A percentile compares a stretch with the other conserved stretches of the same genome.
These are phyloP conservation scores for Sporothrix humicola DNA, from an alignment of 2,329 filamentous ascomycete species.

Conservation along the genomic window DNA sequence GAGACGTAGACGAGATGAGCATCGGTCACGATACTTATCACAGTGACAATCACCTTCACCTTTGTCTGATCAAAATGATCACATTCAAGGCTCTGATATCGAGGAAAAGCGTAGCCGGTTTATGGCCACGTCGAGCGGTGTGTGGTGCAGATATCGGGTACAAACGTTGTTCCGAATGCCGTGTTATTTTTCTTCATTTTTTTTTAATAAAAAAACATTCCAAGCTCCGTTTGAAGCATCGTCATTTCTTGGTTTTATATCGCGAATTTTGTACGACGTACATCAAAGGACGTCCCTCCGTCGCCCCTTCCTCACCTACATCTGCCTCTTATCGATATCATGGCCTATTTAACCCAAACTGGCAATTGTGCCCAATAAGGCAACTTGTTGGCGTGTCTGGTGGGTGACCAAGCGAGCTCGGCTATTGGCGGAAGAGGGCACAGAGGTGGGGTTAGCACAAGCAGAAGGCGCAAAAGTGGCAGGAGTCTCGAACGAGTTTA, in stretches of 20 bases:
- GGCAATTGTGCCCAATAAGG: conserved; percentile 33
- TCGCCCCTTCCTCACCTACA: not conserved
- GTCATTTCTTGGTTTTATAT: not conserved
- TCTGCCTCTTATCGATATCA: not conserved
- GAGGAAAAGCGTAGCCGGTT: not conserved
- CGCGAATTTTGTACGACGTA: not conserved
- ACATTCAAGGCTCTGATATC: not conserved
- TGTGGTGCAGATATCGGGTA: too few relatives aligned
- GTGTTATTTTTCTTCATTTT: too few relatives aligned
- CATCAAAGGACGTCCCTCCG: not conserved
- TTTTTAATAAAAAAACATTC: not conserved
- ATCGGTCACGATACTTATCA: not conserved
- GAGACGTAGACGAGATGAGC: not conserved
- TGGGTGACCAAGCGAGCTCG: not conserved
- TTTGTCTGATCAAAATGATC: not conserved
- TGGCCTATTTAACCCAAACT: conserved; percentile 23
- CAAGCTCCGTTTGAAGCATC: not conserved
- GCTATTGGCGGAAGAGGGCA: conserved; percentile 16
- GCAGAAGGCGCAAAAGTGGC: not conserved
- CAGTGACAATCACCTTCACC: not conserved
- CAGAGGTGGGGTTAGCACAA: conserved; percentile 6
- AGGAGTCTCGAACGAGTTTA: not conserved
- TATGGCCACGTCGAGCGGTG: too few relatives aligned
- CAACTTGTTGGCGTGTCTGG: conserved; percentile 10
- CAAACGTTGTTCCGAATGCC: not conserved